phyloP scores from a whole-genome alignment of 1,139 yeast species.

The Meyerozyma athensensis region DNA sequence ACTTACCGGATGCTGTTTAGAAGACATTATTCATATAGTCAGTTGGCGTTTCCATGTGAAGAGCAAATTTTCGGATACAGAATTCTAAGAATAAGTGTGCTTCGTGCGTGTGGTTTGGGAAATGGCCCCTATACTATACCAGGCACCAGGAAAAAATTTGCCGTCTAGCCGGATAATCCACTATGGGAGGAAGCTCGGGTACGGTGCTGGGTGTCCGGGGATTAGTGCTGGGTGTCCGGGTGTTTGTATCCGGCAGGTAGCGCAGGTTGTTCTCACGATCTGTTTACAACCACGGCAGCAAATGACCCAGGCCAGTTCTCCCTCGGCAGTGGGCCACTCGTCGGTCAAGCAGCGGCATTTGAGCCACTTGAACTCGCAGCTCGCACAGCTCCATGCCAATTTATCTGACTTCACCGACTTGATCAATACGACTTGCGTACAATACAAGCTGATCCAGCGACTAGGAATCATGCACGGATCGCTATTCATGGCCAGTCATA shows the following conservation, averaged over 20 bases:
- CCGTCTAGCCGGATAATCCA: too few species aligned
- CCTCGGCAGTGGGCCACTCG: conserved; percentile 1
- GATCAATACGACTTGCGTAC: conserved; percentile 49
- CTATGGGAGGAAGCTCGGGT: too few species aligned
- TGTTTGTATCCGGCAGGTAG: too few species aligned
- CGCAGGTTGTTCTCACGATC: too few species aligned
- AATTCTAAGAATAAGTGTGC: too few species aligned
- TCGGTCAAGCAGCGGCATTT: conserved; percentile 46
- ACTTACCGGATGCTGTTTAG: too few species aligned
- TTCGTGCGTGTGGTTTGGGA: too few species aligned
- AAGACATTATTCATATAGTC: neutral
- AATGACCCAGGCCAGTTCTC: conserved; percentile 3
- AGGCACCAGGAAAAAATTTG: neutral
- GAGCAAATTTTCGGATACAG: too few species aligned
- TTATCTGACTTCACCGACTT: conserved; percentile 52
- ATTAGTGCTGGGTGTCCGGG: neutral
- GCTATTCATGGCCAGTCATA: conserved; percentile 59
- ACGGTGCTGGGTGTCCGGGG: neutral
- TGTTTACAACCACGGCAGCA: neutral
- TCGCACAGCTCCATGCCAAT: conserved; percentile 59
- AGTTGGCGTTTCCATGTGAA: too few species aligned
- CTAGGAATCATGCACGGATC: conserved; percentile 61
- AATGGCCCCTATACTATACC: neutral
- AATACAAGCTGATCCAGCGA: conserved; percentile 51
- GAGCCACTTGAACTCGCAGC: conserved; percentile 57